phyloP scores from a whole-genome alignment of 2,329 filamentous ascomycete genomes.

The Diaporthe vaccinii region DNA sequence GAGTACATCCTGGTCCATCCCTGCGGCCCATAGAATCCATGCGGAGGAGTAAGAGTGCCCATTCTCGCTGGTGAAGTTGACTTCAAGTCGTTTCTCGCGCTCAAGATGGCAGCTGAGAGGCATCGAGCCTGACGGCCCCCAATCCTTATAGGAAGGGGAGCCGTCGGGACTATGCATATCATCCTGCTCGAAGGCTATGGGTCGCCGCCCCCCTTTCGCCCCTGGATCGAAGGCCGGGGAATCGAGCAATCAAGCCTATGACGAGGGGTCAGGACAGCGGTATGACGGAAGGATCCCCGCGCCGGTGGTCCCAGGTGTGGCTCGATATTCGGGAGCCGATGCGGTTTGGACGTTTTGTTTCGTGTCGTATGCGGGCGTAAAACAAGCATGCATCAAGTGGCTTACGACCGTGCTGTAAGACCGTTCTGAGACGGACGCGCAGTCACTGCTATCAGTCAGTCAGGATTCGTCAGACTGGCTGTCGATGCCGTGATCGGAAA shows the following conservation, averaged over 20 bases:
- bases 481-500: constrained; percentile 37
- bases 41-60: constrained; percentile 39
- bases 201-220: constrained; percentile 20
- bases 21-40: constrained; percentile 29
- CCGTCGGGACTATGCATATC: constrained; percentile 18
- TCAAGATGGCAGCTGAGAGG: neutral
- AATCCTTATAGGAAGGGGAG: constrained; percentile 33
- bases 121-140: constrained; percentile 16
- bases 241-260: neutral
- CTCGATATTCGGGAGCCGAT: constrained; percentile 36
- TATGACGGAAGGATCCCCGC: constrained; percentile 30
- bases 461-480: constrained; percentile 31
- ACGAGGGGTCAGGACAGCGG: constrained; percentile 21
- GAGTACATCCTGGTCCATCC: constrained; percentile 42
- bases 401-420: neutral
- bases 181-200: constrained; percentile 11
- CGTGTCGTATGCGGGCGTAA: neutral
- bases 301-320: constrained; percentile 32
- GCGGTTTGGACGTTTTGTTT: neutral
- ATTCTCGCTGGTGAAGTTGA: constrained; percentile 12
- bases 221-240: constrained; percentile 3
- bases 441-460: constrained; percentile 10
- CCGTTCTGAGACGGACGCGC: neutral
- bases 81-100: neutral
- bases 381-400: neutral